Conservation (phyloP, 2,329 filamentous ascomycete genomes). For the Talaromyces sp. region DNA sequence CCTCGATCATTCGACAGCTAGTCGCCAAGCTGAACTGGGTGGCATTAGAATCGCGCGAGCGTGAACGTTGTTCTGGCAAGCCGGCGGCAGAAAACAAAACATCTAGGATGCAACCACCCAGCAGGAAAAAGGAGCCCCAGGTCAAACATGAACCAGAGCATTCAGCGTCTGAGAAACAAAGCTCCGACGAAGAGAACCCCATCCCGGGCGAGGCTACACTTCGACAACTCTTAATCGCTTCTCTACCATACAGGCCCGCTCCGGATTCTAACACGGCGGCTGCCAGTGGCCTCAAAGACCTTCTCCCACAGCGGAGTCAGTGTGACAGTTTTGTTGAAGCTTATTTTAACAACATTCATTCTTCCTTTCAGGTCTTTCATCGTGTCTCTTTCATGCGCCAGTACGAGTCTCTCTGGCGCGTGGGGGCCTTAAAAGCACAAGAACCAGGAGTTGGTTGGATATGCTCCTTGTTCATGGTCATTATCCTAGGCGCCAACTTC, state of each 20-base stretch:
- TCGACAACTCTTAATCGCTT: not conserved
- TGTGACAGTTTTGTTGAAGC: conserved; percentile 29
- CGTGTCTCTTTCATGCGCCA: conserved; percentile 31
- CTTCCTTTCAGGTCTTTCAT: conserved; percentile 34
- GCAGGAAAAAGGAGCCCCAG: not conserved
- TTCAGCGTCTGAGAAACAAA: not conserved
- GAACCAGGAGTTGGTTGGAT: conserved; percentile 30
- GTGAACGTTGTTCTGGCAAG: not conserved
- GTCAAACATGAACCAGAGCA: not conserved
- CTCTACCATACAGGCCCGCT: not conserved
- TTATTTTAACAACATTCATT: conserved; percentile 33
- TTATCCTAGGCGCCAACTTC: conserved; percentile 31
- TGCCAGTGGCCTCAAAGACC: not conserved
- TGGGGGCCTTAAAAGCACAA: conserved; percentile 4
- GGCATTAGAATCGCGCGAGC: not conserved
- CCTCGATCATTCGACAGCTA: conserved; percentile 11
- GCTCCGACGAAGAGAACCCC: not conserved
- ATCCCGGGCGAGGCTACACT: not conserved
- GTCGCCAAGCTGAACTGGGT: conserved; percentile 7
- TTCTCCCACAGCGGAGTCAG: conserved; percentile 1
- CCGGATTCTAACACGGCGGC: not conserved
- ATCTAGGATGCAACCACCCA: not conserved
- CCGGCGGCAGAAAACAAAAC: not conserved
- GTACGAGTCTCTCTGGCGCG: conserved; percentile 24
- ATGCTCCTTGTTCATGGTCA: conserved; percentile 34